A percentile compares a stretch with the other conserved stretches of the same genome.
Evolutionary conservation across 495 filamentous ascomycete species (phyloP).

Genomic region (Aspergillus sclerotiicarbonarius): DNA sequence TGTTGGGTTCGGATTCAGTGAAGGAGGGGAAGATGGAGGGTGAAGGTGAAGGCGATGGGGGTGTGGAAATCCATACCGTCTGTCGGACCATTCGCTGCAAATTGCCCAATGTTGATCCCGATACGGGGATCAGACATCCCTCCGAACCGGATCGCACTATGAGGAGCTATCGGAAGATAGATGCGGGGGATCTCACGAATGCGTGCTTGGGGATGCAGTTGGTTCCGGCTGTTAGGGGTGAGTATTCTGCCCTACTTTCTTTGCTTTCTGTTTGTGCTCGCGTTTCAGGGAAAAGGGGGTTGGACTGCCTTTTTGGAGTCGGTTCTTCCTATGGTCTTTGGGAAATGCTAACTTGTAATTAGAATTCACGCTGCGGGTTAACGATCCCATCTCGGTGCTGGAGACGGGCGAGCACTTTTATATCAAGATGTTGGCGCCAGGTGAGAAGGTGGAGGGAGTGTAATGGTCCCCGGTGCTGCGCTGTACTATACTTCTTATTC

Average conservation of each 20-base stretch:
- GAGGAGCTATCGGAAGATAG: conserved; percentile 66
- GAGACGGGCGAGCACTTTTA: conserved; percentile 64
- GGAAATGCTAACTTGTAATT: conserved; percentile 6
- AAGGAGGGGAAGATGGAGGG: neutral
- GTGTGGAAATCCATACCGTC: conserved; percentile 52
- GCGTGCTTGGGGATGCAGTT: conserved; percentile 86
- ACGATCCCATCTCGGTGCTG: conserved; percentile 58
- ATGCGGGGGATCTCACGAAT: conserved; percentile 64
- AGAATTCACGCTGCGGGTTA: conserved; percentile 52
- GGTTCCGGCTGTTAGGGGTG: conserved; percentile 52
- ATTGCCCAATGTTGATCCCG: conserved; percentile 79
- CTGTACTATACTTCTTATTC: neutral
- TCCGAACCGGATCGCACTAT: conserved; percentile 73
- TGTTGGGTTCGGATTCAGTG: neutral
- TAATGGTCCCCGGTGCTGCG: conserved; percentile 8
- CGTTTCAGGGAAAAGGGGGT: too few species aligned
- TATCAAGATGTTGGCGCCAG: conserved; percentile 49
- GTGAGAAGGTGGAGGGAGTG: conserved; percentile 39
- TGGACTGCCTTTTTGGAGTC: neutral
- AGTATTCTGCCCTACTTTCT: conserved; percentile 11
- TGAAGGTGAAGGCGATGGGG: conserved; percentile 9
- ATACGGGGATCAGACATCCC: conserved; percentile 65
- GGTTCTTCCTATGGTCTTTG: neutral
- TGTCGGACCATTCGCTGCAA: conserved; percentile 77
- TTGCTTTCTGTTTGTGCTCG: neutral